Percentiles rank a stretch among this genome's conserved stretches.
Evolutionary conservation across 495 filamentous ascomycete genomes (phyloP).

Genomic region (Penicillium robsamsonii): DNA sequence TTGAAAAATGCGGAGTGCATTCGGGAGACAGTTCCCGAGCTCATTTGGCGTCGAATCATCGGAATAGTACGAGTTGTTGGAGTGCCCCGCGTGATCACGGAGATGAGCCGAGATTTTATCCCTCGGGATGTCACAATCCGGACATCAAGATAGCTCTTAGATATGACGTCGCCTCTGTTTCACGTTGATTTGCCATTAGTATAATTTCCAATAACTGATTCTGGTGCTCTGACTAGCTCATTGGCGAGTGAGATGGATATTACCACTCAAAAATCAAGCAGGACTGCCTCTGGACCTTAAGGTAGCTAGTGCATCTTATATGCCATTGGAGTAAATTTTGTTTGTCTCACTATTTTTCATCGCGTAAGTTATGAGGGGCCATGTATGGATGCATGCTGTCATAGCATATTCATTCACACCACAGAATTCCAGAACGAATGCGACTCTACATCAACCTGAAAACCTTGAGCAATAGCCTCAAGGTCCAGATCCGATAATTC

Average conservation of each 20-base stretch:
- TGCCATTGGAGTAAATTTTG: not conserved
- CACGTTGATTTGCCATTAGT: not conserved
- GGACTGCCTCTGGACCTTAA: conserved; percentile 11
- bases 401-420: not conserved
- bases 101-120: conserved; percentile 13
- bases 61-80: not conserved
- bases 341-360: not conserved
- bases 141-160: not conserved
- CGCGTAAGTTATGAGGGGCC: not conserved
- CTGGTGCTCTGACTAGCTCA: conserved; percentile 10
- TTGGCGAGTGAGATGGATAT: conserved; percentile 12
- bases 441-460: conserved; percentile 26
- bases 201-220: conserved; percentile 3
- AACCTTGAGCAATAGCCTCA: conserved; percentile 29
- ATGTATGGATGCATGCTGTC: not conserved
- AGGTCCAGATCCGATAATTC: conserved; percentile 30
- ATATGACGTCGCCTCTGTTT: not conserved
- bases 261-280: conserved; percentile 5
- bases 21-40: conserved; percentile 6
- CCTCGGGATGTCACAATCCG: conserved; percentile 14
- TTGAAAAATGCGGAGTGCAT: conserved; percentile 5
- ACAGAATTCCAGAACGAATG: conserved; percentile 27
- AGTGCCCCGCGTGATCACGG: not conserved
- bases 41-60: not conserved
- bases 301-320: conserved; percentile 3